phyloP scores from a whole-genome alignment of 148 eudicot genomes.

The Rhododendron mucronatum region DNA sequence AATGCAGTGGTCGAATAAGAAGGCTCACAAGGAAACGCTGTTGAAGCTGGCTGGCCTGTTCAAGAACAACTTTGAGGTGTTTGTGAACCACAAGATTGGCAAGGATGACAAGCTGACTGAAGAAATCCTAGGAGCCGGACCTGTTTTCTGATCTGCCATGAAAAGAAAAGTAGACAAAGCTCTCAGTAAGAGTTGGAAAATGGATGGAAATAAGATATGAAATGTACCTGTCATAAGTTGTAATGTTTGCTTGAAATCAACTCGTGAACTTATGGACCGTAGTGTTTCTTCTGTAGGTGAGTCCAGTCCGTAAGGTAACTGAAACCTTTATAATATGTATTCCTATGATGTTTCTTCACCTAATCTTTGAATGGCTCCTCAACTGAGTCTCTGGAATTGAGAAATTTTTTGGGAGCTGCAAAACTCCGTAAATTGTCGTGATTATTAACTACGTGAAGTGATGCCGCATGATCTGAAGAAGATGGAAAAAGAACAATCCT shows the following conservation, averaged over 20 bases:
- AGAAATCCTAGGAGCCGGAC: conserved; percentile 74
- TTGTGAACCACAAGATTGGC: conserved; percentile 53
- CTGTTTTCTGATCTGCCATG: conserved; percentile 33
- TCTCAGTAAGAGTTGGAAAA: not conserved
- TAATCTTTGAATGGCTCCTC: not conserved
- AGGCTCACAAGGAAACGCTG: conserved; percentile 49
- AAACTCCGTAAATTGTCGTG: not conserved
- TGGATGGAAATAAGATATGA: conserved; percentile 5
- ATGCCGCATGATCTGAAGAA: not conserved
- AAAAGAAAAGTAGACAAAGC: not conserved
- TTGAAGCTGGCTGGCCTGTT: conserved; percentile 59
- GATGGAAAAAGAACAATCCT: not conserved
- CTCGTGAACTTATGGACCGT: not conserved
- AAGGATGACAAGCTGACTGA: conserved; percentile 47
- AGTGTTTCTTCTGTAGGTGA: not conserved
- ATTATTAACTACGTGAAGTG: not conserved
- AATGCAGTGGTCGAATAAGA: conserved; percentile 63
- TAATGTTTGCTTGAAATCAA: not conserved
- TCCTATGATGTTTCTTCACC: not conserved
- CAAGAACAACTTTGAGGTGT: conserved; percentile 69
- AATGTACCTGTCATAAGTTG: not conserved
- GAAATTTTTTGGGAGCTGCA: not conserved
- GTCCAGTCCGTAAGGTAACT: too few species aligned
- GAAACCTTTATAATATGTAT: not conserved
- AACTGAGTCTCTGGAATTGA: not conserved